Base-by-base conservation (phyloP, 768 basidiomycete species). In the Jaapia argillacea region DNA sequence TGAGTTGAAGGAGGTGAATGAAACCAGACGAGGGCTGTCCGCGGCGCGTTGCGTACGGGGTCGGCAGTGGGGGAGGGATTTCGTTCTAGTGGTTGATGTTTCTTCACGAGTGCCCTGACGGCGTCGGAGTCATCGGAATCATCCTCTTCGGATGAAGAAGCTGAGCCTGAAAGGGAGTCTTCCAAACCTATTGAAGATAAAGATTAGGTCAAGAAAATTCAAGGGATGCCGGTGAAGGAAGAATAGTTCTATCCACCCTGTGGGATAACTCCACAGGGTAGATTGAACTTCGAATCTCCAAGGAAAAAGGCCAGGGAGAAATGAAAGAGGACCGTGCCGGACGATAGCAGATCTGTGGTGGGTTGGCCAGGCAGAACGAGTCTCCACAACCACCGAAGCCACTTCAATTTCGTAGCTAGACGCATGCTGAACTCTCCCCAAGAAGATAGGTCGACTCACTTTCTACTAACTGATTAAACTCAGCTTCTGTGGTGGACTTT, bases 131-230 rank as follows among this genome's bases (percentile, higher is more conserved):
- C 77, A 33, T 75, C 71, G 1, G 74, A 72, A 12, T 67, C 70
- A 16, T 70, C 68, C 5, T 75, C 74, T 3, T 70, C 71, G 1
- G 71, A 70, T 1, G 83, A 83, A 23, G 85, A 91, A 42, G 77
- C 92, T 4, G 91, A 94, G 5, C 92, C 94, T 6, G 93, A 96
- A 38, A 97, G 67, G 0, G 94, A 97, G 54, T 89, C 87, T 36
- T 88, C 85, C 10, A 92, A 65, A 27, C 68, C 84, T 88, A 51
- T 3, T 6, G 14, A 33, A 14, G 14, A 33, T 26, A n/a, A n/a
- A n/a, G n/a, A n/a, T n/a, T n/a, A n/a, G n/a, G n/a, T n/a, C n/a
- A n/a, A n/a, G n/a, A n/a, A n/a, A n/a, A n/a, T n/a, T n/a, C n/a
- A n/a, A n/a, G n/a, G n/a, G n/a, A n/a, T n/a, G n/a, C n/a, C n/a